A percentile compares a stretch with the other conserved stretches of the same genome.
These are phyloP conservation scores for Magnaporthiopsis poae DNA, from an alignment of 2,329 filamentous ascomycete genomes.

Conservation along the genomic window DNA sequence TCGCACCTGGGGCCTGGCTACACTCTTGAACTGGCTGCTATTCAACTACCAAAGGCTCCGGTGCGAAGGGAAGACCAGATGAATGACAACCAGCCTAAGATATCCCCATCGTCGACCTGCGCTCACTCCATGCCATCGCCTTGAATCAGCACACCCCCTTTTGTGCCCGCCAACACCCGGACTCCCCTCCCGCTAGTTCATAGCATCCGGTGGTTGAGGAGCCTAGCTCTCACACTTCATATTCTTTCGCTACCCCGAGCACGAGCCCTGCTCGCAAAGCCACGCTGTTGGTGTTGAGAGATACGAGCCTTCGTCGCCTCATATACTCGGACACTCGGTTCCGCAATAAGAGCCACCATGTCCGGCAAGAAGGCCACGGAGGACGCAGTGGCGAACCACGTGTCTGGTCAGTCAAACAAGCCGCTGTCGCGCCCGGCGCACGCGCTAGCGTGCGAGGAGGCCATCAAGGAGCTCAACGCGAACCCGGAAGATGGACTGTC, in stretches of 20 bases:
- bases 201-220: not conserved
- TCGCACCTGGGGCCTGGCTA: not conserved
- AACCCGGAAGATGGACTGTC: slow-evolving; percentile 45
- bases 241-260: not conserved
- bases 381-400: slow-evolving; percentile 18
- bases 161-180: not conserved
- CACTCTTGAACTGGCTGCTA: not conserved
- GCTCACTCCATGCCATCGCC: not conserved
- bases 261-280: too few relatives aligned
- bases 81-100: not conserved
- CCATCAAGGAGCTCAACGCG: slow-evolving; percentile 41
- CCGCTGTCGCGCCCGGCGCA: slow-evolving; percentile 55
- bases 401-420: slow-evolving; percentile 34
- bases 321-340: not conserved
- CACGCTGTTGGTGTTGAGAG: not conserved
- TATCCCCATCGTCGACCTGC: not conserved
- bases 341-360: not conserved
- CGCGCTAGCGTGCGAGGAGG: slow-evolving; percentile 41
- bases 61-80: not conserved
- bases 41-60: not conserved
- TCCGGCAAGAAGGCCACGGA: slow-evolving; percentile 16
- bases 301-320: not conserved
- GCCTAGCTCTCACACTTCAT: not conserved
- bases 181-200: not conserved
- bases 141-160: not conserved